Conservation (phyloP, 164 flowering plant species). For the Warburgia ugandensis region DNA sequence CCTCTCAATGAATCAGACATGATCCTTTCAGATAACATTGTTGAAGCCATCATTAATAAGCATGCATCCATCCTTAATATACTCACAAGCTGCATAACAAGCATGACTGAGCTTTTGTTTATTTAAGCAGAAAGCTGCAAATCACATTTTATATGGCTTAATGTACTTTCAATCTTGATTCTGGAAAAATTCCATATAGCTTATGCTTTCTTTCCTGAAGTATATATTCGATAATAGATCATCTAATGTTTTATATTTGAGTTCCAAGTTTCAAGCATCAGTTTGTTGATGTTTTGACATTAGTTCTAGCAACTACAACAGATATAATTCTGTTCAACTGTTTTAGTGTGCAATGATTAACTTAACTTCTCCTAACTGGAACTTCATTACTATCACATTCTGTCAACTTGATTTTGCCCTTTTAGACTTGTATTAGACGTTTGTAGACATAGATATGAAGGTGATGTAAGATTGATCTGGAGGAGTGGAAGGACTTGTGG, state of each 20-base stretch:
- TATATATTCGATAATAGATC: too few species aligned
- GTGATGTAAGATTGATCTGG: slow-evolving; percentile 56
- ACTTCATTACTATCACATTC: neutral
- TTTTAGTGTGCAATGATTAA: too few species aligned
- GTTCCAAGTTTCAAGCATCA: neutral
- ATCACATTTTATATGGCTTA: neutral
- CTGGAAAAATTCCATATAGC: too few species aligned
- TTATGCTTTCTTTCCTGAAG: too few species aligned
- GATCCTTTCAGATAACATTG: too few species aligned
- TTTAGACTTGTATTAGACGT: slow-evolving; percentile 27
- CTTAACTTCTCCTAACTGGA: neutral
- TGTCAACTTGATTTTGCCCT: neutral
- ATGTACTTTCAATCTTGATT: too few species aligned
- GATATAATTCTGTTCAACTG: too few species aligned
- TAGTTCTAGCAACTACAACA: neutral
- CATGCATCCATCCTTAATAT: slow-evolving; percentile 6
- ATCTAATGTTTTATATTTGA: neutral
- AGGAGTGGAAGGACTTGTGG: slow-evolving; percentile 81
- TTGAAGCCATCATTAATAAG: slow-evolving; percentile 52
- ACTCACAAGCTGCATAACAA: too few species aligned
- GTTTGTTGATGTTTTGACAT: neutral
- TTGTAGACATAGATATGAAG: slow-evolving; percentile 48
- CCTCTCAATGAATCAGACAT: too few species aligned
- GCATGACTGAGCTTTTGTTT: neutral
- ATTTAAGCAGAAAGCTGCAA: neutral